Conservation (phyloP, 306 rosid species). For the Purshia tridentata region DNA sequence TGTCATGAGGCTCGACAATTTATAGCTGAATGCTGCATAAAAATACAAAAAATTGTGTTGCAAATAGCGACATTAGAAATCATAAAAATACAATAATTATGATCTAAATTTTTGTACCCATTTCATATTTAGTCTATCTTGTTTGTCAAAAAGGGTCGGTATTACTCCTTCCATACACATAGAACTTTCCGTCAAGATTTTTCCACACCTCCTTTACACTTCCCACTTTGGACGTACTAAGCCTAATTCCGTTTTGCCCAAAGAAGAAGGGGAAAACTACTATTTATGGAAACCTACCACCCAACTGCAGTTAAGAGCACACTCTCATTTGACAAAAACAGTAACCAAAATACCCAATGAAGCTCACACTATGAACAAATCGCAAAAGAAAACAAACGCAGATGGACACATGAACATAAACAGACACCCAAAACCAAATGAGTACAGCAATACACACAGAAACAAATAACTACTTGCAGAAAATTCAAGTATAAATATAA, state of each 20-base stretch:
- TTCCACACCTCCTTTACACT: not conserved
- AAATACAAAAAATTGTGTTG: not conserved
- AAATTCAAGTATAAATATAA: not conserved
- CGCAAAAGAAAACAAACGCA: not conserved
- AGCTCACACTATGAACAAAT: too few species aligned
- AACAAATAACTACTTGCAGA: not conserved
- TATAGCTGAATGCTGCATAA: too few species aligned
- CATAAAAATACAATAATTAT: not conserved
- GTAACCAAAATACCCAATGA: not conserved
- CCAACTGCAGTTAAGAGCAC: not conserved
- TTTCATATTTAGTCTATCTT: not conserved
- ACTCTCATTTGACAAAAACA: not conserved
- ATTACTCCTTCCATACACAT: not conserved
- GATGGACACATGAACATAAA: not conserved
- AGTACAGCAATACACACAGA: not conserved
- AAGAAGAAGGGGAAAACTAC: not conserved
- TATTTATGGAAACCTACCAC: not conserved
- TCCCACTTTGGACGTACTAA: not conserved
- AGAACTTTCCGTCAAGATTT: not conserved
- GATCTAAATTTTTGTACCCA: not conserved
- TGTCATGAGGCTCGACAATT: too few species aligned
- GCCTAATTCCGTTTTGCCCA: not conserved
- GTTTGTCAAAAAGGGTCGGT: not conserved
- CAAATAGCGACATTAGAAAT: not conserved
- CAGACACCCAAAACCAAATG: not conserved